Evolutionary conservation across 179 eudicot genomes (phyloP), one percentile per base, ranked within the genome.

Genomic region (Gypsophila paniculata): DNA sequence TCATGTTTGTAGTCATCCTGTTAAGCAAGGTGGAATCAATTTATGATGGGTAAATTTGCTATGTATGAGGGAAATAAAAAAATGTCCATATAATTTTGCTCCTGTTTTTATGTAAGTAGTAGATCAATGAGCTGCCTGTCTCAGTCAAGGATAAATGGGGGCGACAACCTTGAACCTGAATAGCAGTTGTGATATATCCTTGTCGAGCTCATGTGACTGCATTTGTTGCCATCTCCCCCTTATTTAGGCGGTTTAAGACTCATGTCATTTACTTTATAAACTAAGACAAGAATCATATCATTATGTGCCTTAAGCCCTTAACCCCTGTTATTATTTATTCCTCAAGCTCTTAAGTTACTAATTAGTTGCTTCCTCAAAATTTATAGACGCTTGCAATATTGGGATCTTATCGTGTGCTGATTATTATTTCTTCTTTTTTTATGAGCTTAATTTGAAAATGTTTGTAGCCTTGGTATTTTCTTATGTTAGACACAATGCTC

Each of bases 41-140:
- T 21, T 6, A 62, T 62, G 67, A n/a, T 62, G 67, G 48, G 48
- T 34, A 65, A 22, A 22, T 65, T 44, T 65, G 19, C 12, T 42
- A 6, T 46, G 17, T 44, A 21, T 65, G 18, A 18, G 21, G 70
- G 1, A 44, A 65, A 48, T 46, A 4, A 23, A 4, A 23, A 46
- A 46, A 19, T 42, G 54, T 23, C 19, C 46, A 3, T 61, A 39
- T 26, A 61, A 38, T 2, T 38, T 42, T 64, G 26, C 29, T 64
- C 68, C 25, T 11, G 26, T 3, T 18, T 64, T 34, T 36, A 19
- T 64, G 68, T 19, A n/a, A 36, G 25, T 63, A 38, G 68, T 38
- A 36, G 26, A 22, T 38, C 68, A n/a, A 8, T 64, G 51, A 64
- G 49, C 52, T 38, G 15, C 68, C 68, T 38, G 15, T 11, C 29